A percentile compares a stretch with the other conserved stretches of the same genome.
Evolutionary conservation across 345 rosid genomes (phyloP).

Genomic region (Turritis glabra): DNA sequence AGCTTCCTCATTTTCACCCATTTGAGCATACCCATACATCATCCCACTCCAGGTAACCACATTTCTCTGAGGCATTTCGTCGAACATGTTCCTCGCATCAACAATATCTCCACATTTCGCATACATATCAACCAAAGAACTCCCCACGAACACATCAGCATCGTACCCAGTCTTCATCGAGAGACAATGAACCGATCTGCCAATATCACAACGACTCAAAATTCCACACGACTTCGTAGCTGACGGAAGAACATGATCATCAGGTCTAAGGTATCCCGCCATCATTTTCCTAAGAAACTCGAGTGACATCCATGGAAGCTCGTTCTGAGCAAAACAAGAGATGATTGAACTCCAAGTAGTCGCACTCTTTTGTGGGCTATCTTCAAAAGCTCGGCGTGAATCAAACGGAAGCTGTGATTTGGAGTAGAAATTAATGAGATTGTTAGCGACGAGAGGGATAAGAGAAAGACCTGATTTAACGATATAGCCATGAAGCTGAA

Average conservation of each 20-base stretch:
- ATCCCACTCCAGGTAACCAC: constrained; percentile 96
- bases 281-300: constrained; percentile 69
- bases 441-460: constrained; percentile 70
- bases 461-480: constrained; percentile 64
- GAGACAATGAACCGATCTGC: constrained; percentile 62
- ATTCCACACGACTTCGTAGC: constrained; percentile 75
- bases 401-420: constrained; percentile 65
- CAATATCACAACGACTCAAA: constrained; percentile 55
- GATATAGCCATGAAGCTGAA: constrained; percentile 73
- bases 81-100: constrained; percentile 69
- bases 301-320: constrained; percentile 67
- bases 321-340: constrained; percentile 81
- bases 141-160: constrained; percentile 73
- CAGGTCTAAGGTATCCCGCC: constrained; percentile 47
- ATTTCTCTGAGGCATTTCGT: constrained; percentile 80
- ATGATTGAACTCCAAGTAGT: constrained; percentile 94
- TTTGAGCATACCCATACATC: constrained; percentile 80
- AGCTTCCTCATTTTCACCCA: constrained; percentile 74
- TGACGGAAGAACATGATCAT: constrained; percentile 79
- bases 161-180: constrained; percentile 63
- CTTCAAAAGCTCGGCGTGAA: constrained; percentile 64
- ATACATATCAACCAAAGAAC: constrained; percentile 87
- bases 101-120: constrained; percentile 64
- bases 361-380: constrained; percentile 45
- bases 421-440: constrained; percentile 89